Conservation (phyloP, 2,329 filamentous ascomycete species). For the Colletotrichum endophyticum region DNA sequence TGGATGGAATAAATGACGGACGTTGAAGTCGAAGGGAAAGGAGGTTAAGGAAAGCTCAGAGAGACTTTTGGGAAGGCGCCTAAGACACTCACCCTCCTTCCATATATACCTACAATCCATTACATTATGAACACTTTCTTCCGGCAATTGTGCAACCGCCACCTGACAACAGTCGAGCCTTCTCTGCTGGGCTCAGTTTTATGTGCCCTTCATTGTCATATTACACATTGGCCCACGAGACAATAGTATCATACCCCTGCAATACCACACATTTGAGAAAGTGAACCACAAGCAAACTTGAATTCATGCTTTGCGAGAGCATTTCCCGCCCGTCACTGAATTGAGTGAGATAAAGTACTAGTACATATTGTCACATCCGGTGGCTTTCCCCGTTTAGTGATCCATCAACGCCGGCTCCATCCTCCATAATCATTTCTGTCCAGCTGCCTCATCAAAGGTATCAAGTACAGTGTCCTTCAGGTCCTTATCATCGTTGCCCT, state of each 20-base stretch:
- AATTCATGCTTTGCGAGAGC: not conserved
- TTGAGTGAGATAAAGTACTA: slow-evolving; percentile 17
- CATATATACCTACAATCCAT: not conserved
- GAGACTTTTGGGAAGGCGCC: not conserved
- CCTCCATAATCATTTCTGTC: slow-evolving; percentile 29
- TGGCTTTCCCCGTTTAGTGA: not conserved
- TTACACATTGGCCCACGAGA: not conserved
- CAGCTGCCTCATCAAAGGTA: slow-evolving; percentile 40
- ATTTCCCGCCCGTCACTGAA: not conserved
- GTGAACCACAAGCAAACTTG: not conserved
- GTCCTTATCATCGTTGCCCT: slow-evolving; percentile 20
- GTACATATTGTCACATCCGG: slow-evolving; percentile 20
- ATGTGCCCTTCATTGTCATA: not conserved
- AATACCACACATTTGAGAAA: not conserved
- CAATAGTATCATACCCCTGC: not conserved
- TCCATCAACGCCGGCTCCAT: slow-evolving; percentile 11
- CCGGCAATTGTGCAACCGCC: not conserved
- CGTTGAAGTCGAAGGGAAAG: not conserved
- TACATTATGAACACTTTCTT: not conserved
- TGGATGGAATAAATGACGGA: not conserved
- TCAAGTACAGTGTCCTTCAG: slow-evolving; percentile 46
- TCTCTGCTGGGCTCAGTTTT: not conserved
- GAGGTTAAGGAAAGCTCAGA: not conserved
- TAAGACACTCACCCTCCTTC: not conserved
- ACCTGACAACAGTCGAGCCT: not conserved